Percentiles rank a stretch among this genome's conserved stretches.
These are phyloP conservation scores for Verbascum thapsus DNA, from an alignment of 257 asterid genomes.

Conservation along the genomic window DNA sequence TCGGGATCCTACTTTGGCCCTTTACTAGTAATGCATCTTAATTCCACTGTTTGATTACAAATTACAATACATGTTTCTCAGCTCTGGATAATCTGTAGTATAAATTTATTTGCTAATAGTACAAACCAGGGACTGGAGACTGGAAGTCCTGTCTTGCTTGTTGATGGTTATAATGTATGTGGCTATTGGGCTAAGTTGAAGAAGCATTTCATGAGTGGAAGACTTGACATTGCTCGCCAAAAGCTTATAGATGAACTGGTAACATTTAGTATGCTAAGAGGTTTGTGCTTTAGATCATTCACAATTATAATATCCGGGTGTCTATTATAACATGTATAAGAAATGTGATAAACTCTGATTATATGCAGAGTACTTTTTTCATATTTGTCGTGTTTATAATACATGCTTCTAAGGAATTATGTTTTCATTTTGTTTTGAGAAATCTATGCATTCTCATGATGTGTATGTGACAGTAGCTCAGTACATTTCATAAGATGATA, in stretches of 20 bases:
- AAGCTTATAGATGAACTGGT: constrained; percentile 91
- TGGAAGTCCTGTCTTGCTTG: constrained; percentile 86
- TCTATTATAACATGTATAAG: neutral
- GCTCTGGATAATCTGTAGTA: constrained; percentile 21
- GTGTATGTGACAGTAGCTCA: neutral
- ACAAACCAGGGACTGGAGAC: constrained; percentile 78
- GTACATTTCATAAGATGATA: neutral
- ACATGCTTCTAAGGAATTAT: neutral
- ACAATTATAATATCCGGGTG: constrained; percentile 17
- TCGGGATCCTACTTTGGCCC: constrained; percentile 80
- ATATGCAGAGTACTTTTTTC: neutral
- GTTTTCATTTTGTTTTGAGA: neutral
- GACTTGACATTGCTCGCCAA: constrained; percentile 92
- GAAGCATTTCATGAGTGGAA: constrained; percentile 83
- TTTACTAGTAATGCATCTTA: constrained; percentile 66
- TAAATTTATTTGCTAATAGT: constrained; percentile 44
- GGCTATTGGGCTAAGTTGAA: constrained; percentile 96
- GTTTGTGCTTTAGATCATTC: constrained; percentile 49
- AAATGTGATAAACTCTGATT: constrained; percentile 4
- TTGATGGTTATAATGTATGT: constrained; percentile 96
- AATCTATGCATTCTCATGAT: constrained; percentile 6
- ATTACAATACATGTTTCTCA: constrained; percentile 23
- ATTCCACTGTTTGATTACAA: constrained; percentile 36
- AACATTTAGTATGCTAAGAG: constrained; percentile 82
- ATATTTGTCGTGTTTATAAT: neutral